Base-by-base conservation (phyloP, 1,139 yeast genomes). In the Kodamaea arcana region DNA sequence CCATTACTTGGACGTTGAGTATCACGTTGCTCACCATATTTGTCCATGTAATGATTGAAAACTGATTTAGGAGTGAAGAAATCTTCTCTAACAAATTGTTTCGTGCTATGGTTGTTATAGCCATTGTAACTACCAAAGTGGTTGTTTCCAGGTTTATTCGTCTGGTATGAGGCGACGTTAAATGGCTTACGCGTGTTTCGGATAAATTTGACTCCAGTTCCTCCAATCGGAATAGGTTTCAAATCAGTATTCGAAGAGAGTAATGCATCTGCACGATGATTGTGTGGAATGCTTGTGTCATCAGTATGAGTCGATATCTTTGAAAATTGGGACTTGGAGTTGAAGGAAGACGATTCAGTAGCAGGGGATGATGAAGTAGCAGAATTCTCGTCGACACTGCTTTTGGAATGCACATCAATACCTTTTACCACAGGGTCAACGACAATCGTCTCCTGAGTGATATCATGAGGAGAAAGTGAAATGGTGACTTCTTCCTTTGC, bases 61-160 rank as follows among this genome's bases (percentile, higher is more conserved):
- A 79, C 83, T 17, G 88, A 78, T 40, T 82, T 83, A 2, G 94
- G 94, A 2, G 94, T 83, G 51, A 82, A 83, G 46, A 72, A 80
- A 51, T 83, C 90, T 45, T 79, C 83, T 40, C 90, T 69, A 47
- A 75, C 76, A 50, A 76, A 81, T 55, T 58, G 30, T 32, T 45
- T 52, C 31, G 42, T 30, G 17, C 18, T 39, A 20, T 23, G 15
- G 42, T 57, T 62, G 21, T 62, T 58, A 17, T 30, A 26, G 27
- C 31, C 33, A 20, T 29, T 29, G 18, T 34, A 32, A 21, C 42
- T 31, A 14, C 45, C 42, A 25, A 34, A 42, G 16, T 47, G 38
- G 45, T 61, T 60, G 38, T 53, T 62, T 25, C 50, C 46, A 29
- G 40, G 44, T 58, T 38, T 59, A 58, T 62, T 58, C 40, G 60